Evolutionary conservation across 169 alveolate genomes (phyloP).

Genomic region (Plasmodium cynomolgi): DNA sequence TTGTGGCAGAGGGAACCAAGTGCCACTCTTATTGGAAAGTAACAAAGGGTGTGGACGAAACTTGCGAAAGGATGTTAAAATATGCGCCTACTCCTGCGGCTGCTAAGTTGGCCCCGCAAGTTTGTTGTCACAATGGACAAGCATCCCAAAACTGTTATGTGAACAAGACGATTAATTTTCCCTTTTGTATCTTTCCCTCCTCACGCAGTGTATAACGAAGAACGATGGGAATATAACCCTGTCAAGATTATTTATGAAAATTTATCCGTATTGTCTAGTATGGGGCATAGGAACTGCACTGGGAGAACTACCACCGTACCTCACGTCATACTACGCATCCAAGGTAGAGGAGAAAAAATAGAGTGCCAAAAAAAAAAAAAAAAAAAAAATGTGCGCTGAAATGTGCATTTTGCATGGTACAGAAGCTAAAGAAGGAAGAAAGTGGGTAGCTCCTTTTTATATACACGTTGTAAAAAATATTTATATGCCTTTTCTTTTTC

Average conservation of each 20-base stretch:
- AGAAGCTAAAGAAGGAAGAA: slow-evolving; percentile 7
- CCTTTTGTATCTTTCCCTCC: slow-evolving; percentile 4
- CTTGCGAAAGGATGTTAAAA: background rate
- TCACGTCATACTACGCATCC: slow-evolving; percentile 94
- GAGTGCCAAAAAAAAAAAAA: background rate
- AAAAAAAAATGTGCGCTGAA: background rate
- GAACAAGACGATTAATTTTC: background rate
- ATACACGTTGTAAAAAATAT: background rate
- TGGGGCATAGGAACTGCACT: slow-evolving; percentile 97
- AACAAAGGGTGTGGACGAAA: background rate
- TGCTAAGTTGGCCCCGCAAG: background rate
- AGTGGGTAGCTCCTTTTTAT: background rate
- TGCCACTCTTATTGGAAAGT: background rate
- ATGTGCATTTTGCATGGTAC: background rate
- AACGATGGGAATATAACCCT: slow-evolving; percentile 60
- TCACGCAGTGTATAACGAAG: slow-evolving; percentile 12
- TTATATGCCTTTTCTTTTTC: background rate
- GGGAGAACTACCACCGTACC: slow-evolving; percentile 97
- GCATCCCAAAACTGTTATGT: background rate
- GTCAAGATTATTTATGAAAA: slow-evolving; percentile 72
- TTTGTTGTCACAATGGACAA: no score
- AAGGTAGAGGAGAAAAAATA: slow-evolving; percentile 53
- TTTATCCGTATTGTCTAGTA: slow-evolving; percentile 85
- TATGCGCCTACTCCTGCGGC: background rate
- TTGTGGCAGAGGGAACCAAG: background rate